A percentile compares a stretch with the other conserved stretches of the same genome.
Conservation (phyloP, 176 grass and related monocot species). For the Themeda triandra region DNA sequence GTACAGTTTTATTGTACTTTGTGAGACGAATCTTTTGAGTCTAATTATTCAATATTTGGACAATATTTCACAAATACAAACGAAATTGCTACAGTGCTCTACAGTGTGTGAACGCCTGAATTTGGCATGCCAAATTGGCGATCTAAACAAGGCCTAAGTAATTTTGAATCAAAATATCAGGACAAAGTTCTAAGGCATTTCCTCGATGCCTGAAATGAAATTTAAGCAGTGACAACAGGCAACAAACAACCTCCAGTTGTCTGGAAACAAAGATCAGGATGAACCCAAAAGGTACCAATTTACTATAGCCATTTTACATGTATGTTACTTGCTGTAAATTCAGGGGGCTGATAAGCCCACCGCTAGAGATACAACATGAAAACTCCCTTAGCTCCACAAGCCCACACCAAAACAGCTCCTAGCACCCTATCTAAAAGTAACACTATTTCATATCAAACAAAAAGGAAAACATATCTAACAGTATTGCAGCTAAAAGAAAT, state of each 20-base stretch:
- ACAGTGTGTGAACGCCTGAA: no score
- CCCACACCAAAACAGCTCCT: conserved; percentile 4
- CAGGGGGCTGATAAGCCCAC: background rate
- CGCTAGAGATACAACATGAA: conserved; percentile 4
- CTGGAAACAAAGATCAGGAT: background rate
- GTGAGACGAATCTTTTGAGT: no score
- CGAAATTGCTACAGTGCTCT: no score
- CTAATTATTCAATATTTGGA: no score
- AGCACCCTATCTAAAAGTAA: conserved; percentile 30
- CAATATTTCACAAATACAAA: no score
- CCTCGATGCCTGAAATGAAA: background rate
- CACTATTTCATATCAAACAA: conserved; percentile 8
- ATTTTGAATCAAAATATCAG: background rate
- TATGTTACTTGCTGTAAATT: conserved; percentile 23
- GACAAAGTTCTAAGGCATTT: background rate
- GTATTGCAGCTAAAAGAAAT: conserved; percentile 36
- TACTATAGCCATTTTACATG: conserved; percentile 9
- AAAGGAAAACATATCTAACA: background rate
- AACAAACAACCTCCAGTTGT: background rate
- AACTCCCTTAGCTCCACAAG: background rate
- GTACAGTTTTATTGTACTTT: no score
- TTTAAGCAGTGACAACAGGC: background rate
- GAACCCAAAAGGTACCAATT: background rate
- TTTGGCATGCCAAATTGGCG: no score
- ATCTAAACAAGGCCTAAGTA: no score